Conservation (phyloP, 192 early-diverging fungal species). For the Podila verticillata region DNA sequence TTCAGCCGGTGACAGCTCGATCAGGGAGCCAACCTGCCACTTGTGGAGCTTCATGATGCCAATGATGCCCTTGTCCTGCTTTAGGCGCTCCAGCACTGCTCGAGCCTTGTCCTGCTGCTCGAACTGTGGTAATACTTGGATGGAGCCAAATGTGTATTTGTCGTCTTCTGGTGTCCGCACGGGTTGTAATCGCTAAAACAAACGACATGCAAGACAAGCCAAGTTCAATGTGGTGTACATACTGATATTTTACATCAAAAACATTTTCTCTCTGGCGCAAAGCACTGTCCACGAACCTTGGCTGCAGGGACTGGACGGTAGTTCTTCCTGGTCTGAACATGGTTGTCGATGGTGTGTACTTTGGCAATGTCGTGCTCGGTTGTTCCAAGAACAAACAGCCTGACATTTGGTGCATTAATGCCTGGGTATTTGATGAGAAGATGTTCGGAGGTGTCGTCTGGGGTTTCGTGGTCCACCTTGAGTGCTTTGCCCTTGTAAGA, state of each 20-base stretch:
- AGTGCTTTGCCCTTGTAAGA: constrained; percentile 33
- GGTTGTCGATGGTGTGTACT: constrained; percentile 38
- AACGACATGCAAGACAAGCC: not conserved
- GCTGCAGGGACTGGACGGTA: constrained; percentile 26
- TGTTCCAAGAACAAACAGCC: constrained; percentile 39
- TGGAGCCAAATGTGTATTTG: constrained; percentile 67
- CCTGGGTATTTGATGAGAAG: constrained; percentile 18
- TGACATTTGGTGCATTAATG: constrained; percentile 8
- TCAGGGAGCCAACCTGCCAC: constrained; percentile 75
- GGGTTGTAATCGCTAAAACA: constrained; percentile 28
- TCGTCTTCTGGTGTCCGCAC: constrained; percentile 32
- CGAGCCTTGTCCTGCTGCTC: constrained; percentile 60
- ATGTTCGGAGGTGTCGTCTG: not conserved
- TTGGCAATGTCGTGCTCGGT: constrained; percentile 41
- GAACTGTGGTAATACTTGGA: constrained; percentile 69
- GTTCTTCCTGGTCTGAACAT: constrained; percentile 24
- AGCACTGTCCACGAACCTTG: constrained; percentile 7
- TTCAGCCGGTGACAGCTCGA: constrained; percentile 76
- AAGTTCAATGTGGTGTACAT: not conserved
- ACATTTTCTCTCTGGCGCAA: not conserved
- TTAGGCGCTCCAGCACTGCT: constrained; percentile 70
- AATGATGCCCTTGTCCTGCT: constrained; percentile 68
- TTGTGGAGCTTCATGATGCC: constrained; percentile 66
- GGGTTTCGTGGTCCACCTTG: not conserved
- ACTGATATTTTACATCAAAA: not conserved